Percentiles rank a stretch among this genome's conserved stretches.
Evolutionary conservation across 2,329 filamentous ascomycete genomes (phyloP).

Genomic region (Cephalotrichum gorgonifer): DNA sequence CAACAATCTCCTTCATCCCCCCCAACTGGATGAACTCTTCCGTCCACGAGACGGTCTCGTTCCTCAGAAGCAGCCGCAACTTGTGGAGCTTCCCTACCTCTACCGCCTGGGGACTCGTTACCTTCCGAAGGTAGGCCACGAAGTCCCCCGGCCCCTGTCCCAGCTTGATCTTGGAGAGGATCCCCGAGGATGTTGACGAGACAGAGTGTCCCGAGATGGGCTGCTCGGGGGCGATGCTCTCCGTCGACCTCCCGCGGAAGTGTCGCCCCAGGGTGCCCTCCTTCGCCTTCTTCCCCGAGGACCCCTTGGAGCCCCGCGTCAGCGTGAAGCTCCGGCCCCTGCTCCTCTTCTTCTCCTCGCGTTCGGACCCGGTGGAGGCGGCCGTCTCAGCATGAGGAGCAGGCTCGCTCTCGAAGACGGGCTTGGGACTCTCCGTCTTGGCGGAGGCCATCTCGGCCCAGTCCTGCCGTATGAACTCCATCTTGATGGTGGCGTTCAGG

Average conservation of each 20-base stretch:
- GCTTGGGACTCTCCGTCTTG: neutral
- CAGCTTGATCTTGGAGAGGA: constrained; percentile 61
- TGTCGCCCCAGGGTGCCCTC: constrained; percentile 53
- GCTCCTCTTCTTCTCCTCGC: constrained; percentile 42
- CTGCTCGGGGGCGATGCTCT: constrained; percentile 54
- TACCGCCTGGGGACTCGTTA: constrained; percentile 69
- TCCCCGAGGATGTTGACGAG: constrained; percentile 41
- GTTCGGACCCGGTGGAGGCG: constrained; percentile 20
- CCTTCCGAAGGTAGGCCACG: constrained; percentile 73
- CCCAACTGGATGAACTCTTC: constrained; percentile 82
- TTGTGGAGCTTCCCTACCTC: constrained; percentile 96
- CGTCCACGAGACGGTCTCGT: constrained; percentile 94
- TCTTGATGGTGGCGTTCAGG: constrained; percentile 81
- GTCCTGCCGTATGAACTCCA: constrained; percentile 88
- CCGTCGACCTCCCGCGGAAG: constrained; percentile 61
- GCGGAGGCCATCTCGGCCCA: constrained; percentile 55
- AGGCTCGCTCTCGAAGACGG: neutral
- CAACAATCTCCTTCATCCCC: constrained; percentile 87
- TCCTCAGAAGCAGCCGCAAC: constrained; percentile 75
- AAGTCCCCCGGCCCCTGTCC: constrained; percentile 73
- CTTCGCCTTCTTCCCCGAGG: constrained; percentile 64
- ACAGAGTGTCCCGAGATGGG: constrained; percentile 22
- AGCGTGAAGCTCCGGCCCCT: constrained; percentile 73
- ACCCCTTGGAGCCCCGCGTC: constrained; percentile 53
- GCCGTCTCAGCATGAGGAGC: constrained; percentile 13